Percentiles rank a stretch among this genome's conserved stretches.
phyloP scores from a whole-genome alignment of 1,284 basidiomycete genomes.

The Malassezia pachydermatis region DNA sequence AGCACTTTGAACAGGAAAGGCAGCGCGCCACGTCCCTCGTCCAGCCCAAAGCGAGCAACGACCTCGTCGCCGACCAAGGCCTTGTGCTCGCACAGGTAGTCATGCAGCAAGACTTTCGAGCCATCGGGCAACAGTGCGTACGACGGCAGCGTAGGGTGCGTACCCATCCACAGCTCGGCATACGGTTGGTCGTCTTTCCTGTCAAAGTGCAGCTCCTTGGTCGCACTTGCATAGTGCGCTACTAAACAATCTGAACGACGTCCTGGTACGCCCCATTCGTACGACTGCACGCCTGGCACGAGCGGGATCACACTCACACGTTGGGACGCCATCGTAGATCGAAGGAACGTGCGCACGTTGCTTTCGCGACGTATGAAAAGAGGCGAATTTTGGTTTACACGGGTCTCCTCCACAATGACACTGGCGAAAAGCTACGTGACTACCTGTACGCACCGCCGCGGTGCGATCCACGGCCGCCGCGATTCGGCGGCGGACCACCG shows the following conservation, averaged over 20 bases:
- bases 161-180: conserved; percentile 78
- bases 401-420: not conserved
- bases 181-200: conserved; percentile 27
- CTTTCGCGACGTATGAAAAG: not conserved
- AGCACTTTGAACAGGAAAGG: conserved; percentile 51
- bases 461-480: too few relatives aligned
- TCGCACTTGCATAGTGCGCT: conserved; percentile 31
- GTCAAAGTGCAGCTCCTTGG: conserved; percentile 21
- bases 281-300: conserved; percentile 43
- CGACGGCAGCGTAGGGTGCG: conserved; percentile 79
- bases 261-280: conserved; percentile 43
- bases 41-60: conserved; percentile 14
- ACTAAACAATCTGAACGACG: conserved; percentile 22
- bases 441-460: too few relatives aligned
- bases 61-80: conserved; percentile 27
- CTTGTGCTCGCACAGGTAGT: conserved; percentile 24
- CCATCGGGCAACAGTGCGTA: conserved; percentile 48
- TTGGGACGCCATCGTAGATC: too few relatives aligned
- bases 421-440: too few relatives aligned
- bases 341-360: too few relatives aligned
- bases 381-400: not conserved
- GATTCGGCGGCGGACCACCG: too few relatives aligned
- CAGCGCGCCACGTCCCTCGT: conserved; percentile 22
- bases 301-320: too few relatives aligned
- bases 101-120: conserved; percentile 18